These are phyloP conservation scores for Evansstolkia leycettana DNA, from an alignment of 495 filamentous ascomycete species.

Conservation along the genomic window DNA sequence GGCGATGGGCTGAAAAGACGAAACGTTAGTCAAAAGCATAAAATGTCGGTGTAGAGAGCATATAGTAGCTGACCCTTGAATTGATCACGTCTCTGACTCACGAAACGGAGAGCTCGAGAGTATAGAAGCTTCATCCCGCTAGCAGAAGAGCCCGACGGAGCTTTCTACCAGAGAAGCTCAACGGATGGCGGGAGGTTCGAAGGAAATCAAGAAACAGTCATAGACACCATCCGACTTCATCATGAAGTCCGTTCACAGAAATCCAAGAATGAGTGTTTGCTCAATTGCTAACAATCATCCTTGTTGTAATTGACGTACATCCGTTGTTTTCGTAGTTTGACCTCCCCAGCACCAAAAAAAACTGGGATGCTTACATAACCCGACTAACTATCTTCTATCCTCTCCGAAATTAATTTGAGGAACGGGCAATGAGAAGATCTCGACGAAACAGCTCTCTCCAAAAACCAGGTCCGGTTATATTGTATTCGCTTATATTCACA, in stretches of 20 bases:
- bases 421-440: too few species aligned
- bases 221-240: conserved; percentile 4
- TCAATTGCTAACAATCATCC: background rate
- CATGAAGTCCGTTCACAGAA: conserved; percentile 4
- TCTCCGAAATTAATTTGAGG: too few species aligned
- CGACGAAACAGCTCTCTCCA: too few species aligned
- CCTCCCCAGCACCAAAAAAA: background rate
- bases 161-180: conserved; percentile 4
- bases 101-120: conserved; percentile 13
- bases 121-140: conserved; percentile 22
- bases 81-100: conserved; percentile 2
- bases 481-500: too few species aligned
- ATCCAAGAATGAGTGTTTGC: background rate
- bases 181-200: conserved; percentile 2
- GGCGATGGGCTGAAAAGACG: too few species aligned
- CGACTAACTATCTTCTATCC: conserved; percentile 1
- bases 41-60: too few species aligned
- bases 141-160: conserved; percentile 2
- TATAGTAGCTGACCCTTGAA: conserved; percentile 3
- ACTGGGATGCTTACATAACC: conserved; percentile 7
- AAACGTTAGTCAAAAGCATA: too few species aligned
- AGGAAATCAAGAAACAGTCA: conserved; percentile 1
- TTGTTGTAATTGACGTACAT: background rate
- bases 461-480: too few species aligned
- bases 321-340: background rate